Conservation (phyloP, 2,329 filamentous ascomycete genomes). For the Pseudocercospora ulei region DNA sequence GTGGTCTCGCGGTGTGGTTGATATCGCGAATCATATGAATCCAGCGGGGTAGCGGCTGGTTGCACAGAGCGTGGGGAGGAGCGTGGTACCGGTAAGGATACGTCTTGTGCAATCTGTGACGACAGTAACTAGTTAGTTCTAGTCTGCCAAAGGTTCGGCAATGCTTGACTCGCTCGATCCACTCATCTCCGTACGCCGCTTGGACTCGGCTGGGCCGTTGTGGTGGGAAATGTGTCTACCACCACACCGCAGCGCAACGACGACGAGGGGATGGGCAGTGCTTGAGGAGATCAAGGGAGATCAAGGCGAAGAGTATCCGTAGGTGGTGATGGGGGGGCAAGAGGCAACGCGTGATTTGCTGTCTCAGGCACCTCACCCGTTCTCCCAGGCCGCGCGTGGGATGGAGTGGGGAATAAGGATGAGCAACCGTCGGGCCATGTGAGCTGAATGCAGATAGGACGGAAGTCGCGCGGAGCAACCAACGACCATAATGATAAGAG, state of each 20-base stretch:
- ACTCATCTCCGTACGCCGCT: constrained; percentile 7
- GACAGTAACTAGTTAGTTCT: too few relatives aligned
- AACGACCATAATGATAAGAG: constrained; percentile 5
- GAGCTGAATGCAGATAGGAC: constrained; percentile 9
- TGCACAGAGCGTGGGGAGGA: constrained; percentile 3
- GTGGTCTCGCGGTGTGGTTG: constrained; percentile 14
- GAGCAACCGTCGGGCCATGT: constrained; percentile 10
- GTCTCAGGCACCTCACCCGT: constrained; percentile 16
- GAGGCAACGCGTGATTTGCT: constrained; percentile 14
- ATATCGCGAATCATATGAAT: constrained; percentile 14
- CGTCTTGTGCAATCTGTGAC: too few relatives aligned
- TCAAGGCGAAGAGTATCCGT: constrained; percentile 5
- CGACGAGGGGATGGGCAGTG: not conserved
- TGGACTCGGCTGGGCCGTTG: constrained; percentile 1
- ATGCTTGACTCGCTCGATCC: constrained; percentile 4
- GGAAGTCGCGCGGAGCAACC: constrained; percentile 1
- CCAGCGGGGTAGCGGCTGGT: constrained; percentile 9
- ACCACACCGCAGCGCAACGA: constrained; percentile 8
- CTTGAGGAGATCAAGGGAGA: not conserved
- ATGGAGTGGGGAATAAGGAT: constrained; percentile 13
- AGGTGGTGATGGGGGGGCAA: constrained; percentile 15
- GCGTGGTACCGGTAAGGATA: too few relatives aligned
- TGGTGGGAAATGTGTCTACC: not conserved
- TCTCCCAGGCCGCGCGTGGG: constrained; percentile 16
- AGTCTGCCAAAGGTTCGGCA: not conserved